Percentiles rank a stretch among this genome's conserved stretches.
These are phyloP conservation scores for Falciphora oryzae DNA, from an alignment of 2,329 filamentous ascomycete genomes.

Conservation along the genomic window DNA sequence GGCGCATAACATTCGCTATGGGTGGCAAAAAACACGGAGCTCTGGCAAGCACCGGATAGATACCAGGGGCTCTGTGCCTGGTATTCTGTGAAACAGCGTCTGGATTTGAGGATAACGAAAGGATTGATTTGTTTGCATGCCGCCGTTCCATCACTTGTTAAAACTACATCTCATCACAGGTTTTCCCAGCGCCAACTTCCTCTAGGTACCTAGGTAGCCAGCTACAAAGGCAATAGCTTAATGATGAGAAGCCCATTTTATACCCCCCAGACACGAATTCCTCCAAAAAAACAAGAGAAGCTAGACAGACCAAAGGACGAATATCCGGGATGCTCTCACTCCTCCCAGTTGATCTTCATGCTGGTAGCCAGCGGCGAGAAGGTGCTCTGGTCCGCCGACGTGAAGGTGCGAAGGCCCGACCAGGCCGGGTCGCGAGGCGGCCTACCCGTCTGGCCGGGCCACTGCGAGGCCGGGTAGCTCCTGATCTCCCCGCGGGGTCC, in stretches of 20 bases:
- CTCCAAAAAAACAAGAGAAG: constrained; percentile 30
- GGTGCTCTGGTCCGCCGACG: constrained; percentile 21
- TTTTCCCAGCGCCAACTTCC: too few species aligned
- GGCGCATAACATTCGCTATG: too few species aligned
- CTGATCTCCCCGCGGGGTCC: constrained; percentile 21
- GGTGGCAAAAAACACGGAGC: too few species aligned
- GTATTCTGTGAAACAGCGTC: too few species aligned
- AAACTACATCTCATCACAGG: too few species aligned
- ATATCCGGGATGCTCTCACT: constrained; percentile 20
- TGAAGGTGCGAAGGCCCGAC: constrained; percentile 19
- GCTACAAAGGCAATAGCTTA: too few species aligned
- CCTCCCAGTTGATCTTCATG: constrained; percentile 20
- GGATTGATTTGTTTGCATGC: too few species aligned
- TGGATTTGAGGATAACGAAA: too few species aligned
- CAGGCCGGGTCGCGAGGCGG: constrained; percentile 10
- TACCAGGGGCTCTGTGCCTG: too few species aligned
- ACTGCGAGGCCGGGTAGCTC: constrained; percentile 16
- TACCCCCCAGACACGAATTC: neutral
- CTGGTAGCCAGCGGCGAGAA: constrained; percentile 20
- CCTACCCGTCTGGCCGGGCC: constrained; percentile 18
- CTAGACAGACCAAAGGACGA: constrained; percentile 27
- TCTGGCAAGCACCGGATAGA: too few species aligned
- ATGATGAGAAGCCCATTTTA: neutral
- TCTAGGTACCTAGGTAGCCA: too few species aligned
- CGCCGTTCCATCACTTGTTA: too few species aligned